Evolutionary conservation across 2,329 filamentous ascomycete species (phyloP).

Genomic region (Beauveria sp.): DNA sequence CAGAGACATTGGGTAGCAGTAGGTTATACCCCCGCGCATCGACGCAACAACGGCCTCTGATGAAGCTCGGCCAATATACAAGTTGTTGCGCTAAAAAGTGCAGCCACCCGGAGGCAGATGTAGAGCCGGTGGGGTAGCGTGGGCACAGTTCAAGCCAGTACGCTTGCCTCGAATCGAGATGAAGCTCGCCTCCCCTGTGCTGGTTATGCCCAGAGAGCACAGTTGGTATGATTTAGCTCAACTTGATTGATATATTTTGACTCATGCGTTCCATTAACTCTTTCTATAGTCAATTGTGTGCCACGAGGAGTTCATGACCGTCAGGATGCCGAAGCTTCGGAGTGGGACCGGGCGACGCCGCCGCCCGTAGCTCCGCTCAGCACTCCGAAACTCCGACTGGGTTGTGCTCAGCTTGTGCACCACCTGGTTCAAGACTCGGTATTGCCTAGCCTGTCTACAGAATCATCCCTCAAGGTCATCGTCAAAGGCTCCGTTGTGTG

Average conservation of each 20-base stretch:
- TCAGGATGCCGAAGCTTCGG: not conserved
- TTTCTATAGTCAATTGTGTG: not conserved
- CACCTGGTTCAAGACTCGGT: too few relatives aligned
- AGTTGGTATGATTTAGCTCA: too few relatives aligned
- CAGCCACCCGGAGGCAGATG: not conserved
- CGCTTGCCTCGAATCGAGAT: not conserved
- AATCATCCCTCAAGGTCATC: not conserved
- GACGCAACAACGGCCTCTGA: not conserved
- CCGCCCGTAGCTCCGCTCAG: too few relatives aligned
- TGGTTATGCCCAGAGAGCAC: not conserved
- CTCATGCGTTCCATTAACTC: not conserved
- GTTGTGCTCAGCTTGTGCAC: too few relatives aligned
- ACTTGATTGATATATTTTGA: not conserved
- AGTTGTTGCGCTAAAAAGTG: not conserved
- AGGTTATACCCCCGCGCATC: not conserved
- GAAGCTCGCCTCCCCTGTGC: too few relatives aligned
- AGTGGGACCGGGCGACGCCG: not conserved
- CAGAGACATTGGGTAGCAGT: too few relatives aligned
- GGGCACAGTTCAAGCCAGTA: too few relatives aligned
- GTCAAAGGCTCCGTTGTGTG: not conserved
- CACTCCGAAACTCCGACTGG: too few relatives aligned
- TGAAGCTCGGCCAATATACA: too few relatives aligned
- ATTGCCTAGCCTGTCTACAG: not conserved
- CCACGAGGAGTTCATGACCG: not conserved
- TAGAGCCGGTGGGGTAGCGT: not conserved